Base-by-base conservation (phyloP, 225 moss, liverwort and hornwort genomes). In the Rhytidiadelphus loreus region DNA sequence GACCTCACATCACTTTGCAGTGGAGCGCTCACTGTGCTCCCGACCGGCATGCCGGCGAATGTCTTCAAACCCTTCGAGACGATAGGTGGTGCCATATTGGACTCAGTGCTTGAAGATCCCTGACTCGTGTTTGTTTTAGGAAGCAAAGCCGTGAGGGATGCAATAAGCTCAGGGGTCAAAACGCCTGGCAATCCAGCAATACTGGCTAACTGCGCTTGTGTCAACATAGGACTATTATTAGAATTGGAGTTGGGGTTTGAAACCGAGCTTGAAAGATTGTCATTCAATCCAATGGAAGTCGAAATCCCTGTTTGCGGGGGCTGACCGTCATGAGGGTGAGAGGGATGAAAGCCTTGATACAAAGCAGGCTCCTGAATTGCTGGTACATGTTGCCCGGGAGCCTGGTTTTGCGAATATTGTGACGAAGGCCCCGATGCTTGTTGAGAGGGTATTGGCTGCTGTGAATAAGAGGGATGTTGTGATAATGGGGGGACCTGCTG, bases 131-230 rank as follows among this genome's bases (percentile, higher is more conserved):
- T 94, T 52, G 95, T 69, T 80, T 94, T 94, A 55, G 98, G 98
- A 43, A 98, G 91, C 87, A 98, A 89, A 77, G 98, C 96, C 73
- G 98, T 96, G 83, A 98, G 97, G 81, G 97, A 98, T 88, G 92
- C 96, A 70, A 98, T 94, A 41, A 98, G 95, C 89, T 98, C 98
- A 79, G 98, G 98, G 28, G 98, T 96, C 90, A 98, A 69, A 70
- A 92, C 95, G 69, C 95, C 91, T 52, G 98, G 98, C 86, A 98
- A 91, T 77, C 95, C 94, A 32, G 97, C 93, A 83, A 96, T 90
- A 83, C 91, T 95, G 80, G 91, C 93, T 90, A 97, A 87, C 85
- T 95, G 97, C 80, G 96, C 91, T 91, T 92, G 95, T 71, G 89
- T 93, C 86, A 94, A 88, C 86, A 91, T 92, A 43, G 93, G 87